Conservation (phyloP, 108 stramenopile genomes). For the Seminavis robusta region DNA sequence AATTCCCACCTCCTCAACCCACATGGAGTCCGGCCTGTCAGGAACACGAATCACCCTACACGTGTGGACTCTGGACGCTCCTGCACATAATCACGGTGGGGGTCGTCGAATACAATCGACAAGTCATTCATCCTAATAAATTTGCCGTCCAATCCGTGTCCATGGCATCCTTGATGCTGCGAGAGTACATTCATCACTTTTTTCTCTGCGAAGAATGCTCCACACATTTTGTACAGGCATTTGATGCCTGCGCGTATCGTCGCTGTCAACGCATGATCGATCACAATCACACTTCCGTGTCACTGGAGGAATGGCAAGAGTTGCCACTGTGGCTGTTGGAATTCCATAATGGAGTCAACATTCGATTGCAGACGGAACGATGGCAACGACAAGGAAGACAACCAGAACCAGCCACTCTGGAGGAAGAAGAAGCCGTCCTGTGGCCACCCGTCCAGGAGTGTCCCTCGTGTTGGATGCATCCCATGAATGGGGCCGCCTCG, state of each 20-base stretch:
- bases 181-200: conserved; percentile 39
- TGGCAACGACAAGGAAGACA: conserved; percentile 13
- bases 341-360: conserved; percentile 41
- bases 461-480: conserved; percentile 42
- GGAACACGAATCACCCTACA: conserved; percentile 39
- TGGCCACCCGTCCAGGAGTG: conserved; percentile 49
- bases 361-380: conserved; percentile 24
- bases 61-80: conserved; percentile 69
- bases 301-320: conserved; percentile 30
- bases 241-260: conserved; percentile 23
- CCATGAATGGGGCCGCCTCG: too few species aligned
- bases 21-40: conserved; percentile 33
- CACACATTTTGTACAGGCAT: conserved; percentile 15
- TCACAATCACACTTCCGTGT: conserved; percentile 14
- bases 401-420: conserved; percentile 11
- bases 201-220: conserved; percentile 42
- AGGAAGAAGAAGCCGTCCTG: conserved; percentile 21
- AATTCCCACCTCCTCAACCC: conserved; percentile 12
- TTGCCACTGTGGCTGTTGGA: conserved; percentile 44
- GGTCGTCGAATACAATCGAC: conserved; percentile 56
- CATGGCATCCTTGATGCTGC: too few species aligned
- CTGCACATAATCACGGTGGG: conserved; percentile 69
- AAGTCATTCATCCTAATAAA: conserved; percentile 37
- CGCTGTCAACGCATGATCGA: conserved; percentile 34
- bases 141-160: too few species aligned